Evolutionary conservation across 306 rosid genomes (phyloP), one percentile per base, ranked within the genome.

Genomic region (Abrus pulchellus): DNA sequence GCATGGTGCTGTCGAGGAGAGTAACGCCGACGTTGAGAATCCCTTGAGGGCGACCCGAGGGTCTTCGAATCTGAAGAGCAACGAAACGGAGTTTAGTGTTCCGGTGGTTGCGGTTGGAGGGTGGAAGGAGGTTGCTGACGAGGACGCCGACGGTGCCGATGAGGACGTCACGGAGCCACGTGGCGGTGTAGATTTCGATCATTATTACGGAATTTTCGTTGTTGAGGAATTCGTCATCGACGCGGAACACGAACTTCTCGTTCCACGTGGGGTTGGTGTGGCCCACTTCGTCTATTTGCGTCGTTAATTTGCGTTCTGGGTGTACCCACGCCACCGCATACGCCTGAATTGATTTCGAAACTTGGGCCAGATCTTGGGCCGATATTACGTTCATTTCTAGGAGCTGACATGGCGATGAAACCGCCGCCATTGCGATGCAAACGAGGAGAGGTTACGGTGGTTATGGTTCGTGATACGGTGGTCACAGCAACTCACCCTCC

Each of bases 31-130:
- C 68, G 74, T 90, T 92, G 8, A 95, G 91, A 47, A 88, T 88
- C 14, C 99, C 98, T 45, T 89, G 88, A 0, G 94, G 89, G 0
- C 94, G 93, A 20, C 98, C 99, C 0, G 94, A 93, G 0, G 98
- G 94, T 0, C 93, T 88, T 28, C 92, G 91, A 44, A 95, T 75
- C 74, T 93, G 97, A 6, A 95, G 85, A 0, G 91, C 82, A 2
- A 91, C 68, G 60, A 88, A 87, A 3, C 90, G 73, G 64, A 85
- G 83, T 33, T 86, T 91, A 0, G 88, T 83, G 48, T 86, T 88
- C 0, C 83, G 80, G 73, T 83, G 40, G 4, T 36, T 20, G 20
- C 20, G 0, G 20, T 87, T 57, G 3, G 73, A 40, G 0, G 88
- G 45, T 2, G 91, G 90, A 1, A 93, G 54, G 29, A 93, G 87